phyloP scores from a whole-genome alignment of 257 asterid genomes.

The Solanum ossicruentum region DNA sequence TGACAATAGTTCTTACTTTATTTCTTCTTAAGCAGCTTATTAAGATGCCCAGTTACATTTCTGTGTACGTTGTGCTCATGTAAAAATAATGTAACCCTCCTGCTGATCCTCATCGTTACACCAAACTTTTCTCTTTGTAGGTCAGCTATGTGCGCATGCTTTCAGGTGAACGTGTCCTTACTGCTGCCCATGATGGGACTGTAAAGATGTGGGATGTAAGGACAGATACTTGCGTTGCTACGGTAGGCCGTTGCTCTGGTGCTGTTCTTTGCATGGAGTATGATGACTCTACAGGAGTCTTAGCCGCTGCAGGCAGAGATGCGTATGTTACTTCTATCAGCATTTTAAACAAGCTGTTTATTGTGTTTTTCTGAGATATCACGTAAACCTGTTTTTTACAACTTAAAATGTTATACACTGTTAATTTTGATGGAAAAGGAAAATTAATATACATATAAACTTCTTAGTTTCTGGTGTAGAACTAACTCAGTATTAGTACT shows the following conservation, averaged over 20 bases:
- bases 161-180: conserved; percentile 96
- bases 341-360: neutral
- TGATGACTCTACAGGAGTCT: conserved; percentile 78
- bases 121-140: conserved; percentile 18
- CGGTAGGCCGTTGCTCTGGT: conserved; percentile 86
- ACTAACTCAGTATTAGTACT: neutral
- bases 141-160: conserved; percentile 86
- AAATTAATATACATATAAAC: neutral
- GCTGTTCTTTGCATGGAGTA: conserved; percentile 94
- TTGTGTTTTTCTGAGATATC: neutral
- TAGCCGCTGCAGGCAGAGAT: conserved; percentile 96
- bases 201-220: conserved; percentile 99
- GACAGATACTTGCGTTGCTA: conserved; percentile 96
- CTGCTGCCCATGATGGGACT: conserved; percentile 97
- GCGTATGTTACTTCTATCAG: conserved; percentile 36
- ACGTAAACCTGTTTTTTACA: neutral
- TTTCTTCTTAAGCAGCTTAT: neutral
- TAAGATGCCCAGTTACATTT: neutral
- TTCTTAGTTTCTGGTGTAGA: neutral
- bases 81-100: neutral
- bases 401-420: neutral
- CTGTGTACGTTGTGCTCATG: neutral
- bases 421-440: neutral
- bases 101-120: neutral
- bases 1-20: neutral